Evolutionary conservation across 2,329 filamentous ascomycete genomes (phyloP).

Genomic region (Aspergillus texensis): DNA sequence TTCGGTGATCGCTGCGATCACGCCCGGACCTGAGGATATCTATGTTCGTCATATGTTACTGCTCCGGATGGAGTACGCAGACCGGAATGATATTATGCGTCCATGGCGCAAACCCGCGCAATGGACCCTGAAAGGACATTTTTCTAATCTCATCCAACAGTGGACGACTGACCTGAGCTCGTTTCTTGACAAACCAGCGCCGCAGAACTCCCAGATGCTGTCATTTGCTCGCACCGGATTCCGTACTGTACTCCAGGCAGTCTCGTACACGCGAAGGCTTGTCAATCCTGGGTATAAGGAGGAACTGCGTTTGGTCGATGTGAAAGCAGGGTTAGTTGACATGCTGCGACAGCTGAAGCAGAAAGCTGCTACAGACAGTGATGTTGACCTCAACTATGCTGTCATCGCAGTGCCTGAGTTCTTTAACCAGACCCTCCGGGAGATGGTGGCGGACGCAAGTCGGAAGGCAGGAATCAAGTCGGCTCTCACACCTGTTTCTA

Average conservation of each 20-base stretch:
- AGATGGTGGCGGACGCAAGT: neutral
- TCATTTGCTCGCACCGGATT: neutral
- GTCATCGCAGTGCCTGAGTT: neutral
- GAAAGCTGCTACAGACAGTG: neutral
- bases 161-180: neutral
- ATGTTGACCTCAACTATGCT: neutral
- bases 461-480: neutral
- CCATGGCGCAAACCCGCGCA: neutral
- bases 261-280: neutral
- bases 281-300: neutral
- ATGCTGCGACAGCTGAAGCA: neutral
- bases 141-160: neutral
- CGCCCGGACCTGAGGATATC: neutral
- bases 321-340: neutral
- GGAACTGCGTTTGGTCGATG: neutral
- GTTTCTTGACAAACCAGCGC: neutral
- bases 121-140: neutral
- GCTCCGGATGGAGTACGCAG: neutral
- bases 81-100: neutral
- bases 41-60: neutral
- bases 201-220: neutral
- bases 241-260: neutral
- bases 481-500: neutral
- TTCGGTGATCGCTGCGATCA: neutral
- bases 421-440: neutral